phyloP scores from a whole-genome alignment of 2,329 filamentous ascomycete species.

The Colletotrichum camelliae region DNA sequence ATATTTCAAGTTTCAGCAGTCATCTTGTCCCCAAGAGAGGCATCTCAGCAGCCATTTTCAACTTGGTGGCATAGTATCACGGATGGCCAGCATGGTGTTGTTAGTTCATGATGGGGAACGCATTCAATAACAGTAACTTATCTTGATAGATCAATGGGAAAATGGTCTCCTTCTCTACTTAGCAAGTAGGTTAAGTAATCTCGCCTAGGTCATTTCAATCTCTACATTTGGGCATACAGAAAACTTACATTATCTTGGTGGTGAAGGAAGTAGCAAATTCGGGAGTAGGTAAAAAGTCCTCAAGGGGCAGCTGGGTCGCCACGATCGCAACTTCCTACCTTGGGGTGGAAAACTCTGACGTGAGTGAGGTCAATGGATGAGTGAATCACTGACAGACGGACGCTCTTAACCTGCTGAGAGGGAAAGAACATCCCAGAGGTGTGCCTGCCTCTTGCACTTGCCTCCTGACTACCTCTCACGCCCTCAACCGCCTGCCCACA shows the following conservation, averaged over 20 bases:
- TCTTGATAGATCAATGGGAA: not conserved
- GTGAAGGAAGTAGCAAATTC: not conserved
- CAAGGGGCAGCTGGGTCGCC: not conserved
- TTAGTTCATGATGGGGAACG: not conserved
- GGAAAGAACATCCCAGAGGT: not conserved
- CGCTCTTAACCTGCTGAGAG: not conserved
- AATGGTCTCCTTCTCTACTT: not conserved
- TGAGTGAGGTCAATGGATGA: not conserved
- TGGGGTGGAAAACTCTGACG: not conserved
- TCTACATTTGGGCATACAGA: not conserved
- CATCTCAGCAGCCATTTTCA: not conserved
- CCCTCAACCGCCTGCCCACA: not conserved
- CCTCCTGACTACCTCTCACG: not conserved
- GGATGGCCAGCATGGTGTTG: not conserved
- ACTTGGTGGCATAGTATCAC: fast-evolving
- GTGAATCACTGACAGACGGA: not conserved
- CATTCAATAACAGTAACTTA: not conserved
- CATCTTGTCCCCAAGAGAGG: not conserved
- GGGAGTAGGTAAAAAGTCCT: not conserved
- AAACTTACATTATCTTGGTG: not conserved
- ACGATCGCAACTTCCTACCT: not conserved
- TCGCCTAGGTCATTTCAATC: not conserved
- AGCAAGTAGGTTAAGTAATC: not conserved
- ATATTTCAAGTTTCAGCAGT: not conserved
- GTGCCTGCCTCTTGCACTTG: not conserved